phyloP scores from a whole-genome alignment of 805 yeast genomes.

The Saccharomycodes ludwigii region DNA sequence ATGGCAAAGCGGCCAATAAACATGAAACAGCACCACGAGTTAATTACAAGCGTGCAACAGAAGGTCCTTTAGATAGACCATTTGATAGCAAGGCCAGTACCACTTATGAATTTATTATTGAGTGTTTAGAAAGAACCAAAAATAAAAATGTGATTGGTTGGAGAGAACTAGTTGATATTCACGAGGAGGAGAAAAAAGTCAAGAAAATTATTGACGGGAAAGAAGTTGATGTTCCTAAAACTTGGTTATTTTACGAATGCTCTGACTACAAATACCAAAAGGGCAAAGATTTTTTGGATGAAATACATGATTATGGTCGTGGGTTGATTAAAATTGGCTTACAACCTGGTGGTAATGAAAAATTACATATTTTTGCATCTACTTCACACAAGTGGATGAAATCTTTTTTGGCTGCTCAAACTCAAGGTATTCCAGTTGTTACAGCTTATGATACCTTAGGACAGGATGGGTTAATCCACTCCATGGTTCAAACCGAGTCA shows the following conservation, averaged over 20 bases:
- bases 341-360: conserved; percentile 43
- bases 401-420: conserved; percentile 62
- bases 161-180: conserved; percentile 65
- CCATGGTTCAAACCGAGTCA: conserved; percentile 72
- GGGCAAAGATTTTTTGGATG: conserved; percentile 40
- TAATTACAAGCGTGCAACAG: conserved; percentile 36
- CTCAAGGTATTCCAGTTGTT: conserved; percentile 76
- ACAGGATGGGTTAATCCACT: conserved; percentile 75
- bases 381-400: conserved; percentile 91
- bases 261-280: conserved; percentile 58
- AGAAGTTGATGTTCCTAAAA: conserved; percentile 58
- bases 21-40: conserved; percentile 82
- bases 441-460: conserved; percentile 96
- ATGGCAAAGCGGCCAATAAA: conserved; percentile 51
- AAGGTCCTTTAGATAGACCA: conserved; percentile 48
- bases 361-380: conserved; percentile 73
- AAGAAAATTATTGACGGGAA: conserved; percentile 72
- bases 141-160: conserved; percentile 52
- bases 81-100: conserved; percentile 50
- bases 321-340: conserved; percentile 72
- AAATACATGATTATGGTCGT: conserved; percentile 46
- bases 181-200: conserved; percentile 62
- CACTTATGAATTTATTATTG: conserved; percentile 55
- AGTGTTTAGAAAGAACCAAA: conserved; percentile 47
- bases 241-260: conserved; percentile 78